These are phyloP conservation scores for Dactylis glomerata DNA, from an alignment of 176 grass and related monocot species.

Conservation along the genomic window DNA sequence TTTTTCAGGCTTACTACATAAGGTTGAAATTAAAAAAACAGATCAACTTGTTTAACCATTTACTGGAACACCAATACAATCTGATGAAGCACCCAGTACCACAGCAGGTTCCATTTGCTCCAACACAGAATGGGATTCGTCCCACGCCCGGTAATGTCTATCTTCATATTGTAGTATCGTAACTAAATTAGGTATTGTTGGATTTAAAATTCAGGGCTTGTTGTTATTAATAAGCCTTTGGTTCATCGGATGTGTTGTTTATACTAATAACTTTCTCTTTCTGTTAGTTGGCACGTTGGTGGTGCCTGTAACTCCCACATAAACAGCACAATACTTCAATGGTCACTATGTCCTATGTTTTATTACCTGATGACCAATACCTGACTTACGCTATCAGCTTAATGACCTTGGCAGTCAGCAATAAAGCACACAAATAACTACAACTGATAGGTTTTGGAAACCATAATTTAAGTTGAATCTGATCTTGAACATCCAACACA, in stretches of 20 bases:
- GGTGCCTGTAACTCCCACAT: neutral
- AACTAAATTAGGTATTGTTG: neutral
- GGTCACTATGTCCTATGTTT: neutral
- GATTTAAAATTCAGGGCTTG: neutral
- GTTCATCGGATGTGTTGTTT: neutral
- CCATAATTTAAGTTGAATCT: neutral
- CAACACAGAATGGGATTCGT: constrained; percentile 59
- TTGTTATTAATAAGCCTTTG: neutral
- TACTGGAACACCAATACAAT: constrained; percentile 73
- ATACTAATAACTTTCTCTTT: neutral
- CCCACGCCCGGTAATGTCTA: constrained; percentile 65
- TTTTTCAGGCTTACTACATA: constrained; percentile 83
- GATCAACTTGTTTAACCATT: constrained; percentile 78
- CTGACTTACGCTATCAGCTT: neutral
- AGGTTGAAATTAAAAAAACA: constrained; percentile 75
- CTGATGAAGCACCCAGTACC: constrained; percentile 67
- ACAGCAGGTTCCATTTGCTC: constrained; percentile 55
- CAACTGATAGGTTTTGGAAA: neutral
- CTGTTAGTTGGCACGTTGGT: neutral
- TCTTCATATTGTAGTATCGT: neutral
- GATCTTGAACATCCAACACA: neutral
- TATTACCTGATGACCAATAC: neutral
- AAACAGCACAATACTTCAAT: neutral
- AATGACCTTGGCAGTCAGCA: neutral
- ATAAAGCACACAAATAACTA: neutral